phyloP scores from a whole-genome alignment of 2,329 filamentous ascomycete species.

The Colletotrichum plurivorum region DNA sequence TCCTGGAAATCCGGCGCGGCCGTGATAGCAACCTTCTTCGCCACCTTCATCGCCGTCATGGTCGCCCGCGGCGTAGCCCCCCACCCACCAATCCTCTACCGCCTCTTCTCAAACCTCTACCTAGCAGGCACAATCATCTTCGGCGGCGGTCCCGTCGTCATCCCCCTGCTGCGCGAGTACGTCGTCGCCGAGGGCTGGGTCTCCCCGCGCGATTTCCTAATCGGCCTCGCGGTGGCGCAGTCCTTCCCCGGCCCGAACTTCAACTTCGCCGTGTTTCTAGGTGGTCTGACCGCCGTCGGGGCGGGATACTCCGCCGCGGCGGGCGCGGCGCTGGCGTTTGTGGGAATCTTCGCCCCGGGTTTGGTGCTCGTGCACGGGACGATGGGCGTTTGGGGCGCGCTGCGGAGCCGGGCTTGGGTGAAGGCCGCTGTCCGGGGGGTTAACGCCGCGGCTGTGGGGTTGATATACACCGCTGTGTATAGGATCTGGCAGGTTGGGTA shows the following conservation, averaged over 20 bases:
- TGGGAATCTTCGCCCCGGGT: conserved; percentile 64
- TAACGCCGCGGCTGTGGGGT: conserved; percentile 69
- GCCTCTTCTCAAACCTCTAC: conserved; percentile 77
- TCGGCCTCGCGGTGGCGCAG: conserved; percentile 77
- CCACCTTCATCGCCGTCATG: conserved; percentile 68
- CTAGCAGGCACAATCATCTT: conserved; percentile 76
- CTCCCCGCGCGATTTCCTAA: conserved; percentile 74
- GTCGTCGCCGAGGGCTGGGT: conserved; percentile 77
- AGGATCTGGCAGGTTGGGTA: conserved; percentile 70
- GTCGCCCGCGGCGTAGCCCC: conserved; percentile 57
- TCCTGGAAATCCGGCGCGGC: conserved; percentile 54
- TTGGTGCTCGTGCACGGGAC: conserved; percentile 59
- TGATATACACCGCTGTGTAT: conserved; percentile 72
- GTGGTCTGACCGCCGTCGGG: conserved; percentile 60
- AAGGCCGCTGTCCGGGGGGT: conserved; percentile 63
- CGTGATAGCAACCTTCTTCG: conserved; percentile 61
- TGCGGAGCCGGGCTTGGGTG: conserved; percentile 59
- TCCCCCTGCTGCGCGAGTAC: conserved; percentile 68
- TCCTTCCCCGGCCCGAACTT: conserved; percentile 66
- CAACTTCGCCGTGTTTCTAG: conserved; percentile 71
- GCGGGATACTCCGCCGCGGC: conserved; percentile 52
- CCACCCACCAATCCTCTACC: conserved; percentile 59
- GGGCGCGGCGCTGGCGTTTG: conserved; percentile 63
- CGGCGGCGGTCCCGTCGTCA: conserved; percentile 71
- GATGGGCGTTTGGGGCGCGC: conserved; percentile 64